Evolutionary conservation across 1,284 basidiomycete genomes (phyloP).

Genomic region (Ustilago lituana): DNA sequence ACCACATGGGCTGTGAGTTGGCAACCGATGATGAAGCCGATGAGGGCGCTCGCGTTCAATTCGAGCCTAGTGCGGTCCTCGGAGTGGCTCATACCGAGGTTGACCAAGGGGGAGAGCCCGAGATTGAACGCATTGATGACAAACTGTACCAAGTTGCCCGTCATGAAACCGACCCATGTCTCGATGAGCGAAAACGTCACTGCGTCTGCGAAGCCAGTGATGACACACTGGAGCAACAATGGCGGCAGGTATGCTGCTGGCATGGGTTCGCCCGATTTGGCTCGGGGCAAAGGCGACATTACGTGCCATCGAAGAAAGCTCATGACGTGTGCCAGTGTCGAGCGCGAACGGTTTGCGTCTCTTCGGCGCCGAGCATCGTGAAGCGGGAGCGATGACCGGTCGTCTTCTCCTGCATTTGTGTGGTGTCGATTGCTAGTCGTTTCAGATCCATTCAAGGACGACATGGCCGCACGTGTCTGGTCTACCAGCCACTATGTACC

Average conservation of each 20-base stretch:
- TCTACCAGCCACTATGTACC: too few species aligned
- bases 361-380: not conserved
- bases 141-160: conserved; percentile 47
- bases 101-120: conserved; percentile 24
- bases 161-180: conserved; percentile 51
- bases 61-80: conserved; percentile 13
- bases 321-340: not conserved
- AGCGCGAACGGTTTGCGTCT: not conserved
- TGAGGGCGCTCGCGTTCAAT: conserved; percentile 18
- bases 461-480: not conserved
- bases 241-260: conserved; percentile 27
- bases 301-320: conserved; percentile 17
- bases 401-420: not conserved
- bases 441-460: not conserved
- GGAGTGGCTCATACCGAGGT: conserved; percentile 1
- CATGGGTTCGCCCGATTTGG: conserved; percentile 7
- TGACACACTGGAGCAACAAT: conserved; percentile 39
- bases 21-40: conserved; percentile 33
- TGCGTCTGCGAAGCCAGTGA: conserved; percentile 41
- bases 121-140: conserved; percentile 37
- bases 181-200: conserved; percentile 28
- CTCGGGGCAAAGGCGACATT: conserved; percentile 13
- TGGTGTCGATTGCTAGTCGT: not conserved
- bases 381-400: conserved; percentile 13
- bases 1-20: conserved; percentile 29